Base-by-base conservation (phyloP, 2,329 filamentous ascomycete genomes). In the Tolypocladium tundrense region DNA sequence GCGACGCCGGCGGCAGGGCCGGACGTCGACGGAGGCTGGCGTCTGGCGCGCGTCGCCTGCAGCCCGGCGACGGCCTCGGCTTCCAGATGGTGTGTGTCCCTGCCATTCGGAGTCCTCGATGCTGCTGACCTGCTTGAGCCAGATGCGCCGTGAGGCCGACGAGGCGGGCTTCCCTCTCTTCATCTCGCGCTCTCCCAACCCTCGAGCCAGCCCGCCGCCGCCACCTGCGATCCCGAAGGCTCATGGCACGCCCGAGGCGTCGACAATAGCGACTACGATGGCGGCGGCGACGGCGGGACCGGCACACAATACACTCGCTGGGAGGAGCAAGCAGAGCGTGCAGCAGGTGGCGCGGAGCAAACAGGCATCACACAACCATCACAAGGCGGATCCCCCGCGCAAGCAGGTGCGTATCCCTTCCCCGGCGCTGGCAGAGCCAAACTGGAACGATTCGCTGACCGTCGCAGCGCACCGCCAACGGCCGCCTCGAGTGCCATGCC, bases 401-500 rank as follows among this genome's bases (percentile, higher is more conserved):
- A n/a, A 50, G 27, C 27, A 11, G 24, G 45, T 50, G 16, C 8
- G 45, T 50, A 33, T 16, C 7, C 43, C 10, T 19, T 43, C 42
- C 16, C 31, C 27, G 3, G 31, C n/a, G 16, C 14, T 9, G 45
- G 14, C 24, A 48, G 45, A 10, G 19, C 14, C 4, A 9, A 4
- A 39, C 5, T 11, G 19, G 21, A 14, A 21, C 16, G 2, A 4
- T 3, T 21, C 39, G 40, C 56, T 53, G 13, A 57, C 21, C 21
- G 19, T 37, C 16, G 40, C 39, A 58, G 57, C 45, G 54, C 27
- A 37, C 48, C 16, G 48, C 33, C 27, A 52, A 53, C 24, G 51
- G 51, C 8, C 40, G 54, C 53, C 51, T 83, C 24, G 59, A 57
- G 1, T 68, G 67, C 50, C 64, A 64, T 56, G 62, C 60, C 66